These are phyloP conservation scores for Neonectria neomacrospora DNA, from an alignment of 2,329 filamentous ascomycete species.

Conservation along the genomic window DNA sequence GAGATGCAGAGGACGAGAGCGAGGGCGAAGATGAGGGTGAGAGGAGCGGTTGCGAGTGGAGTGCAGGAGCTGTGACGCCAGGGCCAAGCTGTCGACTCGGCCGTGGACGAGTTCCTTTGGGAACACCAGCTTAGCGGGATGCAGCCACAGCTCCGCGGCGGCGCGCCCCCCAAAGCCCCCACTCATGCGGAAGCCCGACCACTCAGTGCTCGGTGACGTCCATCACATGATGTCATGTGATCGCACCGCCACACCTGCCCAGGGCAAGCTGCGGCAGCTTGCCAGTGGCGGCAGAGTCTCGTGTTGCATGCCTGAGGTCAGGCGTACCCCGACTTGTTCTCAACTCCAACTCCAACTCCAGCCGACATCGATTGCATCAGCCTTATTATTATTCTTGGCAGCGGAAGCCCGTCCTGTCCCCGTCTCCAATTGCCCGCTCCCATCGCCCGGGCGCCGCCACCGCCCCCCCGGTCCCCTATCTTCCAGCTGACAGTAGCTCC, in stretches of 20 bases:
- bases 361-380: conserved; percentile 30
- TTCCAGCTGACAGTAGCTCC: conserved; percentile 14
- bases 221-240: conserved; percentile 46
- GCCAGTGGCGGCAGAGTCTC: conserved; percentile 37
- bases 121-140: conserved; percentile 24
- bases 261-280: conserved; percentile 17
- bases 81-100: conserved; percentile 31
- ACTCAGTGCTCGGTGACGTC: conserved; percentile 29
- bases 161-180: conserved; percentile 11
- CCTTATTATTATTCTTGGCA: conserved; percentile 13
- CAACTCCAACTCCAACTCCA: conserved; percentile 22
- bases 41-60: conserved; percentile 34
- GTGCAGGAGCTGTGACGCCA: conserved; percentile 47
- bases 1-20: conserved; percentile 31
- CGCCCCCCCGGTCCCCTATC: conserved; percentile 25
- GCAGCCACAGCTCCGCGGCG: conserved; percentile 35
- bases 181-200: conserved; percentile 23
- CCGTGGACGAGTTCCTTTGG: conserved; percentile 20
- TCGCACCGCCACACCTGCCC: conserved; percentile 44
- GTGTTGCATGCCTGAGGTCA: conserved; percentile 44
- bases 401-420: not conserved
- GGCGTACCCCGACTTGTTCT: conserved; percentile 36
- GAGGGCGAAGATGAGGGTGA: conserved; percentile 13
- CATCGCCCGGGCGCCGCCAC: conserved; percentile 33
- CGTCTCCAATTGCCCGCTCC: conserved; percentile 16